Evolutionary conservation across 306 rosid species (phyloP).

Genomic region (Arachis hypogaea): DNA sequence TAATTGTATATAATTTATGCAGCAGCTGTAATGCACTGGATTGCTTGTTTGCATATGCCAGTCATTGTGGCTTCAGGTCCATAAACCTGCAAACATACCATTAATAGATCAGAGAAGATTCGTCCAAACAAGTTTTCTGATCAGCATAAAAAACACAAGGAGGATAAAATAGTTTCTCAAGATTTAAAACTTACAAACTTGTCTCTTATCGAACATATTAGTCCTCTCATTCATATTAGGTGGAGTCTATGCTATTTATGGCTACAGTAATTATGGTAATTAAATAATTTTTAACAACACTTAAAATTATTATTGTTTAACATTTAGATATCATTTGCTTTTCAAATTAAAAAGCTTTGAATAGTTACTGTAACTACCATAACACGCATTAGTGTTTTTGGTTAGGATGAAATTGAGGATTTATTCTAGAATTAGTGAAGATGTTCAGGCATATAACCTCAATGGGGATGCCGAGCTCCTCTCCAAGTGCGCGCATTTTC

Average conservation of each 20-base stretch:
- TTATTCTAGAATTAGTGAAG: conserved; percentile 21
- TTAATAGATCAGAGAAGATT: conserved; percentile 27
- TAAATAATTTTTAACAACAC: too few relatives aligned
- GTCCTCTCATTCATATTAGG: too few relatives aligned
- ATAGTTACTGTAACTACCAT: too few relatives aligned
- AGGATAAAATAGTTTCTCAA: not conserved
- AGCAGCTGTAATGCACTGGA: conserved; percentile 83
- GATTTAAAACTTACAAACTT: too few relatives aligned
- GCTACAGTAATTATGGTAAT: too few relatives aligned
- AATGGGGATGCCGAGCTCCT: conserved; percentile 91
- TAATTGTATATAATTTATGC: conserved; percentile 47
- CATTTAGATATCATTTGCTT: too few relatives aligned
- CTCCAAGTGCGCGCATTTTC: conserved; percentile 88
- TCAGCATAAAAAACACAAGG: not conserved
- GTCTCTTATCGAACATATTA: too few relatives aligned
- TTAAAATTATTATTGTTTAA: too few relatives aligned
- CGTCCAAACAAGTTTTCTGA: not conserved
- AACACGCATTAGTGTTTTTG: too few relatives aligned
- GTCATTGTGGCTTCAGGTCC: conserved; percentile 99
- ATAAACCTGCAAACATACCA: conserved; percentile 66
- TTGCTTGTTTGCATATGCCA: conserved; percentile 96
- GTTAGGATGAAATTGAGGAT: not conserved
- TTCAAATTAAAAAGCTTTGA: too few relatives aligned
- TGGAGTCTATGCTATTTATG: too few relatives aligned
- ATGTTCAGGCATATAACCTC: conserved; percentile 59